Evolutionary conservation across 139 green algal species (phyloP), one percentile per base, ranked within the genome.

Genomic region (Trebouxia sp.): DNA sequence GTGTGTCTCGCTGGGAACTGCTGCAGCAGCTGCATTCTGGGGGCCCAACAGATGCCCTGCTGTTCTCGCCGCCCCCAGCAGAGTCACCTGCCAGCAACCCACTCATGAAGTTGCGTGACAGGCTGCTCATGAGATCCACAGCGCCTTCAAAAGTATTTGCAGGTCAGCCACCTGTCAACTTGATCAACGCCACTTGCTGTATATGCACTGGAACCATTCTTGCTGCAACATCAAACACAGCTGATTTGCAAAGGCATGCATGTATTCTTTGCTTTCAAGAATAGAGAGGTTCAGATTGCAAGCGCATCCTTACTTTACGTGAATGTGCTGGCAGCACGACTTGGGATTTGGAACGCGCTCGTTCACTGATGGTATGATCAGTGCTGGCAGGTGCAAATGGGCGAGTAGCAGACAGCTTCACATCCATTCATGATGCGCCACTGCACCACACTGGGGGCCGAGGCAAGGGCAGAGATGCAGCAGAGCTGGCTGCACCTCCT

Each of bases 1-100:
- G 94, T 84, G 92, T 98, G 65, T 97, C 90, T 26, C 91, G 94
- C 28, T 98, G 94, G 86, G 96, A 98, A 85, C 90, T 98, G 81
- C 88, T 99, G 83, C 87, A 94, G 88, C 90, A 97, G 85, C 82
- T 97, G 28, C 85, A 89, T 4, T 90, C 91, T 56, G 95, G 96
- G n/a, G 92, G 91, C 67, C 90, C 92, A 35, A 93, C 92, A 12
- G 95, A 98, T 67, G 90, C 91, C 5, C 85, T 83, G n/a, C 87
- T 98, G 22, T 98, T 98, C 80, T 84, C 90, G 17, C 82, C 76
- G 26, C 76, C 70, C 30, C 43, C 79, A 41, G 48, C 76, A 41
- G 32, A 75, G 41, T 53, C 67, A 11, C 22, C 37, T 12, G 66
- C 67, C n/a, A 53, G 35, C 58, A 85, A 81, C 24, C 51, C 47